A percentile compares a stretch with the other conserved stretches of the same genome.
Evolutionary conservation across 805 yeast genomes (phyloP).

Genomic region (Starmerella cellae): DNA sequence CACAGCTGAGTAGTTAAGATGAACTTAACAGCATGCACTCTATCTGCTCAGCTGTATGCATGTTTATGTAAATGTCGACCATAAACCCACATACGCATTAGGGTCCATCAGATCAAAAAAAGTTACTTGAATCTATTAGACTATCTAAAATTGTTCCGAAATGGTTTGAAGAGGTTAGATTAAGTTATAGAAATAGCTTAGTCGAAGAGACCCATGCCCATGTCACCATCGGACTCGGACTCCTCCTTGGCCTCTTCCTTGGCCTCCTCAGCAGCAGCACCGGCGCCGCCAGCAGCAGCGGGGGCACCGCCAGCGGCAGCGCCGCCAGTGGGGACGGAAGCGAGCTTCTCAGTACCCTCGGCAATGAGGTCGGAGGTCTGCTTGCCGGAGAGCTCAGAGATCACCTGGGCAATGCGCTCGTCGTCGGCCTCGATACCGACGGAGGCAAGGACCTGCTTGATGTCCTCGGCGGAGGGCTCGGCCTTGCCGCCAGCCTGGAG

Average conservation of each 20-base stretch:
- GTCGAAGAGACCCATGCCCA: conserved; percentile 90
- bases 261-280: conserved; percentile 57
- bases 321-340: conserved; percentile 96
- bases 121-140: no score
- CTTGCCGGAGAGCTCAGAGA: conserved; percentile 88
- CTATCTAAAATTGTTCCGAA: no score
- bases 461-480: conserved; percentile 85
- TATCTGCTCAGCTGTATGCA: no score
- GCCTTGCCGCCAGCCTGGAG: conserved; percentile 94
- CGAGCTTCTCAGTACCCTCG: conserved; percentile 91
- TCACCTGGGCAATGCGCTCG: conserved; percentile 65
- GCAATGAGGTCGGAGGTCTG: conserved; percentile 76
- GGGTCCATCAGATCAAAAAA: no score
- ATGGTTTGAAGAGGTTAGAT: neutral
- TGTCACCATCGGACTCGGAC: conserved; percentile 32
- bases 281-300: conserved; percentile 57
- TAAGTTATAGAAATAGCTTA: conserved; percentile 33
- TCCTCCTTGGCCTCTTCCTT: conserved; percentile 51
- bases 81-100: no score
- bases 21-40: no score
- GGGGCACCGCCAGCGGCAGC: conserved; percentile 74
- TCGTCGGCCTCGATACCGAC: conserved; percentile 95
- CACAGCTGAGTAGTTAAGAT: no score
- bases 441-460: conserved; percentile 76
- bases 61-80: no score